Base-by-base conservation (phyloP, 768 basidiomycete species). In the Paxillus ammoniavirescens region DNA sequence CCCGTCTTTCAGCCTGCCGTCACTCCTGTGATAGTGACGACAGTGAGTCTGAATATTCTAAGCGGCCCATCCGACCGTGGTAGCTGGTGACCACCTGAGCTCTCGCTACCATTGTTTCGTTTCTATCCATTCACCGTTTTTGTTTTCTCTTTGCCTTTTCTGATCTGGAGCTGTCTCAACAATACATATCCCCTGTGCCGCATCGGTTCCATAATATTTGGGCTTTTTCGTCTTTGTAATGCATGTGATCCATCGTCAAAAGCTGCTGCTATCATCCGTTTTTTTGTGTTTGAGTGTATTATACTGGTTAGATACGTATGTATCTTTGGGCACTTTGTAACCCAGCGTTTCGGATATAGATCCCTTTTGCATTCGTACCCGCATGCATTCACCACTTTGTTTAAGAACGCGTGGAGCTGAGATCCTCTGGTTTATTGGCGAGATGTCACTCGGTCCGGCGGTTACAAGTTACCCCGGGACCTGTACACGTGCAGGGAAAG, bases 61-160 rank as follows among this genome's bases (percentile, higher is more conserved):
- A 56, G 43, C 73, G 72, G 40, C 78, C 78, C 4, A 65, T 76
- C 42, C 66, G 80, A 36, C 79, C 79, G 55, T 81, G 80, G 80
- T 80, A 67, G 68, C 15, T 38, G 37, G 13, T 38, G 15, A 31
- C 31, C 10, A 31, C 31, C 8, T 10, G 8, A 31, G 8, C 31
- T 2, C 12, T 46, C 45, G 41, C 21, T 47, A 28, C 43, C 31
- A 13, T 1, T 4, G 18, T 21, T 17, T 33, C 36, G 35, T 36
- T 26, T 30, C 31, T 28, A 33, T 17, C 45, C 35, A 18, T 30
- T 47, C 54, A 42, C 45, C 8, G 15, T 18, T 46, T 42, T 35
- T 8, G 21, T 13, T 42, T 50, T 46, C n/a, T 8, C 23, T 8
- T 46, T 12, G 26, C 17, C 3, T 5, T 23, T 35, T 48, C 33